Percentiles rank a stretch among this genome's conserved stretches.
Evolutionary conservation across 768 basidiomycete genomes (phyloP).

Genomic region (Hirschioporus abietinus): DNA sequence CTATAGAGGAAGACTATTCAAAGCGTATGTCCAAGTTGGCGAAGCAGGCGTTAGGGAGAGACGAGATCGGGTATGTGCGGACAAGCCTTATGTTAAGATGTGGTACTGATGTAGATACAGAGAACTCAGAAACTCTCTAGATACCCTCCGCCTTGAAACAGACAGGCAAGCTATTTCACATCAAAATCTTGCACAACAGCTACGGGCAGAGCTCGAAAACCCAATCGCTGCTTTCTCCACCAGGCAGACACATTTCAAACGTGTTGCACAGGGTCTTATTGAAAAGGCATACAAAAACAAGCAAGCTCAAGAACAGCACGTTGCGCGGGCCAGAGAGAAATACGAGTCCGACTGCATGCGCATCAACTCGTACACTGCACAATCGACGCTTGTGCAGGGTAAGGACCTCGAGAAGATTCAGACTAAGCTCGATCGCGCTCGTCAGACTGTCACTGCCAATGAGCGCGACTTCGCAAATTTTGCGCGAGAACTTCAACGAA

Average conservation of each 20-base stretch:
- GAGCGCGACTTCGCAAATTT: conserved; percentile 93
- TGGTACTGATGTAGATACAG: conserved; percentile 32
- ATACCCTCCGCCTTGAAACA: conserved; percentile 77
- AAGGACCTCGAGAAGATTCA: conserved; percentile 89
- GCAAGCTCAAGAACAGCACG: conserved; percentile 79
- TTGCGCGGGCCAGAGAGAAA: conserved; percentile 85
- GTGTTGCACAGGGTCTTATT: conserved; percentile 63
- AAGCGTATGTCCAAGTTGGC: conserved; percentile 77
- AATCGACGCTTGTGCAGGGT: conserved; percentile 86
- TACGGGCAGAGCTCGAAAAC: conserved; percentile 71
- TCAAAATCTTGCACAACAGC: conserved; percentile 63
- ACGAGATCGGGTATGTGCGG: conserved; percentile 84
- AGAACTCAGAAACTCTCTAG: conserved; percentile 75
- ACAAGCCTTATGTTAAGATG: background rate
- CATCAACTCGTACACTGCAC: conserved; percentile 92
- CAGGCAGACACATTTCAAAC: conserved; percentile 69
- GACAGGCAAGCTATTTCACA: conserved; percentile 77
- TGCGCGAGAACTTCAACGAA: conserved; percentile 72
- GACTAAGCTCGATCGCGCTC: conserved; percentile 79
- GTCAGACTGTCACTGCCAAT: conserved; percentile 84
- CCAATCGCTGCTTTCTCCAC: conserved; percentile 53
- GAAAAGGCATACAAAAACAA: conserved; percentile 92
- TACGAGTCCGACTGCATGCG: conserved; percentile 90
- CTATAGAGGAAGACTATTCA: conserved; percentile 94
- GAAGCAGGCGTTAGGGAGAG: conserved; percentile 70